Evolutionary conservation across 2,329 filamentous ascomycete species (phyloP), one percentile per base, ranked within the genome.

Genomic region (Epicoccum nigrum): DNA sequence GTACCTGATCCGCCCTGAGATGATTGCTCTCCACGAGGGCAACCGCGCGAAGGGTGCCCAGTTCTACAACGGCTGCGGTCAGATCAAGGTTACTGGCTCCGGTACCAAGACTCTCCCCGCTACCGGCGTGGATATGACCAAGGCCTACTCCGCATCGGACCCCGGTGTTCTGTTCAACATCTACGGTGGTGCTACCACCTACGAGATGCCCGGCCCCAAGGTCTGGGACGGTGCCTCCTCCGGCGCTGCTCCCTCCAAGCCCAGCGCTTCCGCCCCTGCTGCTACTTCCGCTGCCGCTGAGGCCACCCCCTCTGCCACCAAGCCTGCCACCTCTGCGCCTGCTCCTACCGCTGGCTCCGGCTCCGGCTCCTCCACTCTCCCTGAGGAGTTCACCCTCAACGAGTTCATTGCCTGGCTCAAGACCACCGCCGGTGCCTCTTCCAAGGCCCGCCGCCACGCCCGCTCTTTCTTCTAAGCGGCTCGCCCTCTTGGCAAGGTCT

Each of bases 111-210:
- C 60, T 23, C 67, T 72, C 38, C 69, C 70, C 15, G 59, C 66
- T 21, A 45, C 56, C 3, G 68, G 68, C 62, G 76, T 76, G 49
- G 74, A 79, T 69, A 77, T 81, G 66, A 74, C 77, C 55, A 71
- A 72, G 50, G 69, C 67, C n/a, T 77, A 76, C 68, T 62, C 59
- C n/a, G 63, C 70, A 54, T 57, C 59, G 19, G 74, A 76, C 59
- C 65, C 69, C 4, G 74, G 74, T 54, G 70, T 77, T 48, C 53
- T 73, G 4, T 74, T 73, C 64, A 65, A 76, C 68, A 64, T 76
- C 54, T 77, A 77, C 66, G 37, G 31, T 15, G 58, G 57, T 31
- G 32, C 47, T 11, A 62, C 62, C 46, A 66, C 58, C 30, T 77
- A 77, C 67, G 58, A 60, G 8, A 71, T 76, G 40, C 75, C 75